Base-by-base conservation (phyloP, 2,329 filamentous ascomycete species). In the Claviceps cyperi region DNA sequence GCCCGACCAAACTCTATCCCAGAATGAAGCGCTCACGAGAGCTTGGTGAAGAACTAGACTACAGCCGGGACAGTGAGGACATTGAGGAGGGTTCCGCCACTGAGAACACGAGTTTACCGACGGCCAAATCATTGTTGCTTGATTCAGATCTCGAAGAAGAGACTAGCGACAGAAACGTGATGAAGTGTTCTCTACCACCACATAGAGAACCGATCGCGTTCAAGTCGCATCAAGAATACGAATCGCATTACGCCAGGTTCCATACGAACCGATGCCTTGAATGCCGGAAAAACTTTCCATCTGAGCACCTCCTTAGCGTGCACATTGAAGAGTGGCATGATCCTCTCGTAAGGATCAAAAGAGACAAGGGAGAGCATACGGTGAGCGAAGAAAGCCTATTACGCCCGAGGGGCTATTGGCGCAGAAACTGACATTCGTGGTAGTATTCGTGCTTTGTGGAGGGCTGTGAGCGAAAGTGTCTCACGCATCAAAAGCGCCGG, bases 261-360 rank as follows among this genome's bases (percentile, higher is more conserved):
- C 92, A 97, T 65, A 78, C 80, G 53, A 90, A 96, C 64, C 80
- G 91, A 43, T 98, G 92, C 62, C 71, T 81, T 9, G 84, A 89
- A 60, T 98, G 92, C 64, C 74, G 77, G 50, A 88, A 79, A 63
- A 97, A 96, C 63, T 88, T 97, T 54, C 92, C 92, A 1, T 89
- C 87, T 0, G 76, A 82, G 37, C 83, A 90, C 63, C 81, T 92
- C 50, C 73, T 98, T 47, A 73, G 76, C 51, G 67, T 97, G 44
- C 92, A 98, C 62, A 90, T 95, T 56, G 81, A 90, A 57, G 92
- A 97, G 66, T 86, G 83, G 56, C 92, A 97, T 66, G 89, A 98
- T 66, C 79, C 88, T 7, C 75, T 97, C 53, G 74, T 78, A 39
- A 81, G 79, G 47, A 77, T 86, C 11, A 79, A 74, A 60, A 78